Percentiles rank a stretch among this genome's conserved stretches.
phyloP scores from a whole-genome alignment of 306 rosid genomes.

The Phaseolus lunatus region DNA sequence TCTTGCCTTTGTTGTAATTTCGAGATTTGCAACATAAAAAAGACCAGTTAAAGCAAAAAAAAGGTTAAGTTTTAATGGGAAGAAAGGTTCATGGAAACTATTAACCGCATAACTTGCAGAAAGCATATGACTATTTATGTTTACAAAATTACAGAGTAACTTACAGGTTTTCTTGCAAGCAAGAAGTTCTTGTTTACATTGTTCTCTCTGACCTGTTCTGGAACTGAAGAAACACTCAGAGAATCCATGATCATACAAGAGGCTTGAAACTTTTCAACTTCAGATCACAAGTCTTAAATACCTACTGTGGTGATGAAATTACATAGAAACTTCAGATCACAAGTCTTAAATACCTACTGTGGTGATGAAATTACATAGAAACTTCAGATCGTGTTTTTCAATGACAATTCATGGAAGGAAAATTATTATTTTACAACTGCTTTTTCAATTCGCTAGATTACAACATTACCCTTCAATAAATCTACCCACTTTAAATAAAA shows the following conservation, averaged over 20 bases:
- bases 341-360: too few species aligned
- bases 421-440: too few species aligned
- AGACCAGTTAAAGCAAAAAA: neutral
- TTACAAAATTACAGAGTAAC: neutral
- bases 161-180: conserved; percentile 42
- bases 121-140: neutral
- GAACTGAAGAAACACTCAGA: conserved; percentile 14
- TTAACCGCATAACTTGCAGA: neutral
- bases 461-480: too few species aligned
- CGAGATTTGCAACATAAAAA: conserved; percentile 2
- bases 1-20: conserved; percentile 16
- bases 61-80: neutral
- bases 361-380: too few species aligned
- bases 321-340: too few species aligned
- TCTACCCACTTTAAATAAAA: too few species aligned
- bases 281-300: too few species aligned
- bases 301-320: too few species aligned
- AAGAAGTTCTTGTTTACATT: conserved; percentile 25
- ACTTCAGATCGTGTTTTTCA: too few species aligned
- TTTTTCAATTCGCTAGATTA: too few species aligned
- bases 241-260: conserved; percentile 35
- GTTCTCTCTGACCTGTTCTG: conserved; percentile 34
- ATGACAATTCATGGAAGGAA: too few species aligned
- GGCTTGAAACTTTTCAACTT: too few species aligned
- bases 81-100: neutral